phyloP scores from a whole-genome alignment of 2,329 filamentous ascomycete species.

The Graphilbum fragrans region DNA sequence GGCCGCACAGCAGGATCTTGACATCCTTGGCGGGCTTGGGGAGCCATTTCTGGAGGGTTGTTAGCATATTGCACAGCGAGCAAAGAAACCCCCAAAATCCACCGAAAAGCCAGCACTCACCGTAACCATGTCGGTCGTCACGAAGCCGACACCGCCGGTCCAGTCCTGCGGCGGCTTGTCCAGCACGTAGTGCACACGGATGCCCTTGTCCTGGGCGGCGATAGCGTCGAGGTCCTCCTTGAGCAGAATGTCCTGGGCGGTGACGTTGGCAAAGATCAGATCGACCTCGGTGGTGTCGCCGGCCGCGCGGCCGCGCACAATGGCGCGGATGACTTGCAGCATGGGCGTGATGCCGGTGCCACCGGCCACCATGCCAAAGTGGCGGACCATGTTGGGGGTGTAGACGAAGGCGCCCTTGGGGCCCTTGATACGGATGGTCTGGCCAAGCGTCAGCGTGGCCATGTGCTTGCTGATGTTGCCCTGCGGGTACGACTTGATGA shows the following conservation, averaged over 20 bases:
- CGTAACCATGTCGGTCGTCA: conserved; percentile 90
- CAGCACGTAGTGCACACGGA: conserved; percentile 87
- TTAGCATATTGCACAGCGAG: conserved; percentile 15
- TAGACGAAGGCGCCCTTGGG: conserved; percentile 98
- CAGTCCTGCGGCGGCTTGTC: conserved; percentile 91
- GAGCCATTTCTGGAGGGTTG: conserved; percentile 68
- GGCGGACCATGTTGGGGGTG: conserved; percentile 88
- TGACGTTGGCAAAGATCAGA: conserved; percentile 95
- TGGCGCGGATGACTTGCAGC: conserved; percentile 89
- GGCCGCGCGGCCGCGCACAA: conserved; percentile 64
- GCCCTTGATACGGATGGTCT: conserved; percentile 80
- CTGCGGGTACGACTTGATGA: conserved; percentile 96
- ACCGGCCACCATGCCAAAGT: conserved; percentile 96
- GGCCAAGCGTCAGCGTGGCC: conserved; percentile 68
- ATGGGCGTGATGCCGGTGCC: conserved; percentile 98
- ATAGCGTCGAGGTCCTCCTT: conserved; percentile 82
- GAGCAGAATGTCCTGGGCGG: conserved; percentile 81
- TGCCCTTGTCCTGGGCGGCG: conserved; percentile 61
- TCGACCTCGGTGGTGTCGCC: conserved; percentile 85
- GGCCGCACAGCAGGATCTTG: conserved; percentile 90
- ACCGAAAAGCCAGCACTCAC: conserved; percentile 21
- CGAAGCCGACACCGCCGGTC: conserved; percentile 88
- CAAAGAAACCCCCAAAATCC: background rate
- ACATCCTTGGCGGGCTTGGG: conserved; percentile 75
- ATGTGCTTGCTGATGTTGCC: conserved; percentile 96